These are phyloP conservation scores for Phaeotremella fagi DNA, from an alignment of 768 basidiomycete species.

Conservation along the genomic window DNA sequence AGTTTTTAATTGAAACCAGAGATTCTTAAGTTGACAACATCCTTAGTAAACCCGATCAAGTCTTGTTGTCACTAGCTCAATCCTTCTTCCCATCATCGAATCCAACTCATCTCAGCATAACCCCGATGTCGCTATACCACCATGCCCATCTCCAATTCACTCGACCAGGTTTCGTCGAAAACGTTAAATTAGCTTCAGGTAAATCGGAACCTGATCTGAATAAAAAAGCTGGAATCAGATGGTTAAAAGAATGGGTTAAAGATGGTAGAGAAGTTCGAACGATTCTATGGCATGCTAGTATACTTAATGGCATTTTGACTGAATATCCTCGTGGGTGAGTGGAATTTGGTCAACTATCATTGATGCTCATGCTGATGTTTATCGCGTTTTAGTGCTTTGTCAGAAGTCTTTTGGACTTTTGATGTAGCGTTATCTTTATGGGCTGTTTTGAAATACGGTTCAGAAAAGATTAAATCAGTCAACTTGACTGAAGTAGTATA, in stretches of 20 bases:
- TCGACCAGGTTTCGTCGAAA: conserved; percentile 30
- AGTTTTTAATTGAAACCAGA: not conserved
- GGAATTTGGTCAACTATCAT: not conserved
- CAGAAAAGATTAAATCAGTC: conserved; percentile 5
- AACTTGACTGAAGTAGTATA: not conserved
- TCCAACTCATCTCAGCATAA: conserved; percentile 17
- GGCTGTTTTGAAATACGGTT: conserved; percentile 36
- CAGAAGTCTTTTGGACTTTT: conserved; percentile 38
- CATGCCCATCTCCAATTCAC: conserved; percentile 31
- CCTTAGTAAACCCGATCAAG: conserved; percentile 13
- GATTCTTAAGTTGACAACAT: not conserved
- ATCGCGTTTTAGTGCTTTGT: conserved; percentile 13
- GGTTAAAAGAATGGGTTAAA: conserved; percentile 33
- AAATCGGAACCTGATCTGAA: conserved; percentile 34
- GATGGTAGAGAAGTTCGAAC: conserved; percentile 20
- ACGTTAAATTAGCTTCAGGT: conserved; percentile 29
- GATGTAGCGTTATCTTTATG: conserved; percentile 39
- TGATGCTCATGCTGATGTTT: not conserved
- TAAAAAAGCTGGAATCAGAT: conserved; percentile 18
- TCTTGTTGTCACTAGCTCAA: conserved; percentile 14
- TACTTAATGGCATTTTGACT: conserved; percentile 30
- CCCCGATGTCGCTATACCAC: conserved; percentile 36
- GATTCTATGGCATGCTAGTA: conserved; percentile 33
- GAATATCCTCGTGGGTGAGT: conserved; percentile 36
- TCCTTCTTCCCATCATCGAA: conserved; percentile 12